Evolutionary conservation across 371 early-diverging fungal genomes (phyloP).

Genomic region (Haplosporangium sp.): DNA sequence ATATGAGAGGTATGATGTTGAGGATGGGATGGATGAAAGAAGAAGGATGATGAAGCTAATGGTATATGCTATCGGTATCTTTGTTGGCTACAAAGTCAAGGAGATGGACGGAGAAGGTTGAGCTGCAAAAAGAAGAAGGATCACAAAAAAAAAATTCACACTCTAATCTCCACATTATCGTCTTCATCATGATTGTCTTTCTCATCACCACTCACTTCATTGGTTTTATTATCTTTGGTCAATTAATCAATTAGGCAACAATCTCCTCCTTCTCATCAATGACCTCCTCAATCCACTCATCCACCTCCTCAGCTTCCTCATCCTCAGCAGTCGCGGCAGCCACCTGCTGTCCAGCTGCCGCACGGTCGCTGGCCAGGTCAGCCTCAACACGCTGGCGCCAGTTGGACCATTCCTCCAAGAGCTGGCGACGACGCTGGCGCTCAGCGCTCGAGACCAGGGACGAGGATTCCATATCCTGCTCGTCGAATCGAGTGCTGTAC

Average conservation of each 20-base stretch:
- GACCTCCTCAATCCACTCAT: conserved; percentile 88
- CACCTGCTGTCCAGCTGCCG: conserved; percentile 67
- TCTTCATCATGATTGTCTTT: no score
- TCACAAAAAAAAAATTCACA: neutral
- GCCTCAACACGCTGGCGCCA: conserved; percentile 80
- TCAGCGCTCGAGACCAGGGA: conserved; percentile 78
- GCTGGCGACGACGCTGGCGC: conserved; percentile 79
- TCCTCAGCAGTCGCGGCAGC: conserved; percentile 57
- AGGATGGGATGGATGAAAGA: neutral
- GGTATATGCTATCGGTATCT: no score
- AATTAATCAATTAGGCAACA: conserved; percentile 50
- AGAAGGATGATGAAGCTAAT: no score
- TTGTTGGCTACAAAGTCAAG: no score
- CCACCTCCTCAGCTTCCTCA: conserved; percentile 76
- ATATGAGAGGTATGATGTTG: neutral
- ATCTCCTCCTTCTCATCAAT: conserved; percentile 74
- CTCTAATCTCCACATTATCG: no score
- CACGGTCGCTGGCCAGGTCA: conserved; percentile 68
- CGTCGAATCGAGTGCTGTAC: conserved; percentile 90
- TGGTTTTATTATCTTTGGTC: no score
- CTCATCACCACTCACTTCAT: no score
- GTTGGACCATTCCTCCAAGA: conserved; percentile 81
- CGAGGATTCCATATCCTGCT: conserved; percentile 81
- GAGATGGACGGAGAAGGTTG: no score
- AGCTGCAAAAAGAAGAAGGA: neutral